These are phyloP conservation scores for Rhodotorula toruloides DNA, from an alignment of 768 basidiomycete genomes.

Conservation along the genomic window DNA sequence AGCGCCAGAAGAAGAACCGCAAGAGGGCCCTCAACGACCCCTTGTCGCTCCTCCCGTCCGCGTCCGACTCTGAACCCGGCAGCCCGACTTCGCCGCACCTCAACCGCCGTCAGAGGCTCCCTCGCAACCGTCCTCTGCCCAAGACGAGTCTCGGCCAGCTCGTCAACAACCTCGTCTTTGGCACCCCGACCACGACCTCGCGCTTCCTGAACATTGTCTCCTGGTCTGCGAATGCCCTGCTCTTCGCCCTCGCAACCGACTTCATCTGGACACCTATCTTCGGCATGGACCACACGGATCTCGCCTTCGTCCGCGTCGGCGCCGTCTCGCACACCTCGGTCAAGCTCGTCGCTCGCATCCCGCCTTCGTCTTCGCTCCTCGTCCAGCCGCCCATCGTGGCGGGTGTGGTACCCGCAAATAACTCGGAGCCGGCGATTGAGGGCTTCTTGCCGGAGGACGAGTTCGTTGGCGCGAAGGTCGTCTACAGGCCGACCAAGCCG, in stretches of 20 bases:
- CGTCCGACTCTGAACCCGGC: conserved; percentile 7
- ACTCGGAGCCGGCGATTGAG: conserved; percentile 28
- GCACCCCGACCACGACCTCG: conserved; percentile 21
- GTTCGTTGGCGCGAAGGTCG: conserved; percentile 36
- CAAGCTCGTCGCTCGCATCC: conserved; percentile 63
- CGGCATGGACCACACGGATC: conserved; percentile 53
- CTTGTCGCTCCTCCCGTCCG: neutral
- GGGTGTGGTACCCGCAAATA: conserved; percentile 25
- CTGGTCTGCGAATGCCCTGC: conserved; percentile 50
- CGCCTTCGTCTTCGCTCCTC: conserved; percentile 42
- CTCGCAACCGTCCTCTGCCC: conserved; percentile 22
- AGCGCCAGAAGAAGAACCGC: conserved; percentile 24
- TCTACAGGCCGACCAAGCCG: conserved; percentile 39
- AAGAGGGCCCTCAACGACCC: conserved; percentile 6
- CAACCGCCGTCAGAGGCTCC: conserved; percentile 18
- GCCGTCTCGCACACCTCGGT: conserved; percentile 62
- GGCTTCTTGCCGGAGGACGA: conserved; percentile 30
- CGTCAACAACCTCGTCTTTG: conserved; percentile 10
- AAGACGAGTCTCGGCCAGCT: conserved; percentile 11
- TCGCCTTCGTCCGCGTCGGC: conserved; percentile 65
- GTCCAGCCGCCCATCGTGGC: conserved; percentile 15
- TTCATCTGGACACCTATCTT: conserved; percentile 57
- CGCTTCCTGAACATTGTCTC: conserved; percentile 31
- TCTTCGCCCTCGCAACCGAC: conserved; percentile 52
- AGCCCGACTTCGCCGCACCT: neutral